Evolutionary conservation across 768 basidiomycete species (phyloP).

Genomic region (Tulasnella sp.): DNA sequence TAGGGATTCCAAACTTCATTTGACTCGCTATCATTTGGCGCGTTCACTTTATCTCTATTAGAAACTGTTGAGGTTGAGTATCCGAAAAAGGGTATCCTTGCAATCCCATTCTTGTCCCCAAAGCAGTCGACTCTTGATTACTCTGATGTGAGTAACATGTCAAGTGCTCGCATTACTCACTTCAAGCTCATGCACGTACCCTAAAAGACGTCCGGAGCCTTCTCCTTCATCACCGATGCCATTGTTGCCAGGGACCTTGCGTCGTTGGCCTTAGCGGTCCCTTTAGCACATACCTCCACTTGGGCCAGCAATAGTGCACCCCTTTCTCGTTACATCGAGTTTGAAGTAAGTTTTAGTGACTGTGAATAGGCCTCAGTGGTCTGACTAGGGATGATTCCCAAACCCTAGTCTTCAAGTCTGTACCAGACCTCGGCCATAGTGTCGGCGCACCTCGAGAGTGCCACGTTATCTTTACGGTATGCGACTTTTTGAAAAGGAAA

Average conservation of each 20-base stretch:
- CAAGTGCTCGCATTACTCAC: neutral
- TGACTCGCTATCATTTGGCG: slow-evolving; percentile 14
- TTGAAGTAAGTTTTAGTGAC: slow-evolving; percentile 1
- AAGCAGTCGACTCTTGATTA: neutral
- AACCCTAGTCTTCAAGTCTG: neutral
- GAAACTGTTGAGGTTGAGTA: slow-evolving; percentile 16
- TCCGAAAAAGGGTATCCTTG: slow-evolving; percentile 11
- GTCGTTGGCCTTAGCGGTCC: neutral
- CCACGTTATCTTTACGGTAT: slow-evolving; percentile 13
- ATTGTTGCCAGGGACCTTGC: neutral
- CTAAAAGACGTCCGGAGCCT: neutral
- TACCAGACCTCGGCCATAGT: slow-evolving; percentile 21
- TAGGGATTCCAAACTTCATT: slow-evolving; percentile 18
- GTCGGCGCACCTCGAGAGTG: slow-evolving; percentile 19
- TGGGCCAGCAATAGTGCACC: neutral
- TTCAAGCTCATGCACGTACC: neutral
- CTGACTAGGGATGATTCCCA: neutral
- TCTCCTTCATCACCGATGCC: slow-evolving; percentile 6
- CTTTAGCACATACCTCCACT: slow-evolving; percentile 4
- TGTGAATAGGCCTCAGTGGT: neutral
- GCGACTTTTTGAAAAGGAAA: neutral
- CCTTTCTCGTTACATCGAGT: neutral
- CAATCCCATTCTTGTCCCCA: slow-evolving; percentile 4
- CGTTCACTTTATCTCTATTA: slow-evolving; percentile 17
- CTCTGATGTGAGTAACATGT: neutral